A percentile compares a stretch with the other conserved stretches of the same genome.
phyloP scores from a whole-genome alignment of 1,139 yeast genomes.

The Sugiyamaella grinbergsii region DNA sequence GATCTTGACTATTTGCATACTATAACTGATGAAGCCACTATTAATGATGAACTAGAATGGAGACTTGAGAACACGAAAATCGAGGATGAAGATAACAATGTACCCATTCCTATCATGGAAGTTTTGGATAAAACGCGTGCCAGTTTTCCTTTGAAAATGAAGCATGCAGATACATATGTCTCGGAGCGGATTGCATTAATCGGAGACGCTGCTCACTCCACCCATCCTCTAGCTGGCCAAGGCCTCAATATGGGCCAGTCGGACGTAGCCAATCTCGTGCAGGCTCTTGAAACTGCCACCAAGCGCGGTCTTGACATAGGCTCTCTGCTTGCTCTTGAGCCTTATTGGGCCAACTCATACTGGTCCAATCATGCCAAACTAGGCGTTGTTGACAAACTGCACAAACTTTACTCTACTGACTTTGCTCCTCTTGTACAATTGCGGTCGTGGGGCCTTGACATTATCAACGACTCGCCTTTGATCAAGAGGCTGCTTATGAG shows the following conservation, averaged over 20 bases:
- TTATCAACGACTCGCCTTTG: constrained; percentile 62
- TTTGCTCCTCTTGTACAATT: constrained; percentile 70
- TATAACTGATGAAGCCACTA: constrained; percentile 40
- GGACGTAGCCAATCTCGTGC: constrained; percentile 74
- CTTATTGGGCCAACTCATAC: constrained; percentile 79
- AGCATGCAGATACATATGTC: constrained; percentile 89
- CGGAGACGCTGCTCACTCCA: constrained; percentile 98
- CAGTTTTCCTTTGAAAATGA: constrained; percentile 81
- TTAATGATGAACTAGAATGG: constrained; percentile 62
- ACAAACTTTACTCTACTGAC: constrained; percentile 80
- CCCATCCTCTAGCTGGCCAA: constrained; percentile 97
- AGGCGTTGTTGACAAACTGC: constrained; percentile 90
- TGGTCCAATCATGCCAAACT: constrained; percentile 76
- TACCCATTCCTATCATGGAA: constrained; percentile 64
- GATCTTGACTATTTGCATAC: constrained; percentile 78
- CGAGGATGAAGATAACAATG: constrained; percentile 52
- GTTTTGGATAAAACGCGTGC: constrained; percentile 73
- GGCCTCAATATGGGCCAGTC: constrained; percentile 98
- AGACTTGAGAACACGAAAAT: constrained; percentile 52
- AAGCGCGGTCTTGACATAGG: constrained; percentile 89
- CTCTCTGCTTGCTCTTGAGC: constrained; percentile 75
- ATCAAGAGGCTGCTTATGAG: constrained; percentile 61
- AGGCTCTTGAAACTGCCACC: constrained; percentile 68
- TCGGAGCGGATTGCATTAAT: constrained; percentile 83
- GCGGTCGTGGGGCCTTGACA: constrained; percentile 73